Evolutionary conservation across 768 basidiomycete genomes (phyloP), one percentile per base, ranked within the genome.

Genomic region (Rhodotorula graminis): DNA sequence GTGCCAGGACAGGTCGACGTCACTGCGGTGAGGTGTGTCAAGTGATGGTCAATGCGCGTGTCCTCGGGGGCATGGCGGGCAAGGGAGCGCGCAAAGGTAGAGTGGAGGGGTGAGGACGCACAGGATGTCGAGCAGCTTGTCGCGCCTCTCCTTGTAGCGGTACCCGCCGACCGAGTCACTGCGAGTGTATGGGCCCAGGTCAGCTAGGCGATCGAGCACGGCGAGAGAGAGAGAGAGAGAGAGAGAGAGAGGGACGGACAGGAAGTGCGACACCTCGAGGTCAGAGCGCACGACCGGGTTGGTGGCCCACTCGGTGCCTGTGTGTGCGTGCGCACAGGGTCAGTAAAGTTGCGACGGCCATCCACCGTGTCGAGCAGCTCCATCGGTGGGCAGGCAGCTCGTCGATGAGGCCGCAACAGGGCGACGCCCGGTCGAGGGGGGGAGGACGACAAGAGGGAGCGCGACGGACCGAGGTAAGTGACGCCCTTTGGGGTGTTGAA

Each of bases 271-370:
- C 7, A 99, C 96, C 46, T 88, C 84, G 72, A 98, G 94, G 81
- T 98, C 96, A 16, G 90, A 84, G 46, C 94, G 86, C 21, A 98
- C 94, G 69, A 97, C 95, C 2, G 94, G 93, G 81, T 99, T 98
- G 88, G 91, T 91, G 0, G 93, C 93, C 93, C 95, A 97, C 82
- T 98, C 94, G 3, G 94, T 98, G 31, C 94, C 94, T 71, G 47
- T 2, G 2, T 1, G 37, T 10, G 15, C 15, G 47, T 18, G 6
- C 27, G 0, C 16, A 18, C 14, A 1, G 25, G 25, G 50, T 69
- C 61, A 69, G 53, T 42, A n/a, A n/a, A n/a, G n/a, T n/a, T n/a
- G n/a, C n/a, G n/a, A n/a, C n/a, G n/a, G n/a, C n/a, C n/a, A n/a
- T n/a, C n/a, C n/a, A n/a, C n/a, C n/a, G n/a, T n/a, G n/a, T n/a